Base-by-base conservation (phyloP, 2,329 filamentous ascomycete genomes). In the Knoxdaviesia capensis region DNA sequence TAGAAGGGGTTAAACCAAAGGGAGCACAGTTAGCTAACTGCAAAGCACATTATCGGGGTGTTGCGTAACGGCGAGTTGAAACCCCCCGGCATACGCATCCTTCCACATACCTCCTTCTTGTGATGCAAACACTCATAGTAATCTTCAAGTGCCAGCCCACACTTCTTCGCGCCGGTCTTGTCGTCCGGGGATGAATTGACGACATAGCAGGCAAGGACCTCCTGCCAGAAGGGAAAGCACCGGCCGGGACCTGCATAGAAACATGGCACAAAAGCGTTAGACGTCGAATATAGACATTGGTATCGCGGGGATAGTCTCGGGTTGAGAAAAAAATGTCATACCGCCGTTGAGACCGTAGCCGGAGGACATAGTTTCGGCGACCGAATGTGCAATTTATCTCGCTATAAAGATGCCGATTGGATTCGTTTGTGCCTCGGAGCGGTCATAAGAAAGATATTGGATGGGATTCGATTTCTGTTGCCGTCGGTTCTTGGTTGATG, bases 161-260 rank as follows among this genome's bases (percentile, higher is more conserved):
- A 98, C 65, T 93, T 93, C 61, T 77, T 80, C 67, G 87, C 90
- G 51, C 84, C 84, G 10, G 76, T 74, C 51, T 75, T 69, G 55
- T 87, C 80, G 43, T 88, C 81, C 49, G 80, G 67, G 49, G 71
- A 73, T 43, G 85, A 85, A 67, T 96, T 96, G 57, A 94, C 78
- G 47, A 94, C 86, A 62, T 98, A 98, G 75, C 90, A 98, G 54
- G 86, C 86, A 59, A 98, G 81, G 50, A 96, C 77, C 65, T 98
- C 90, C 66, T 98, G 90, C 90, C 90, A 98, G 75, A 94, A 98
- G 58, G 87, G 84, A 69, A 94, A 96, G 77, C 90, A 98, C 62
- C 88, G 83, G 52, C 66, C 66, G 48, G 72, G 69, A 54, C 72
- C 72, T 77, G 52, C 5, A 45, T 40, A 41, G 40, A 9, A 11